phyloP scores from a whole-genome alignment of 2,329 filamentous ascomycete species.

The Hysterium pulicare region DNA sequence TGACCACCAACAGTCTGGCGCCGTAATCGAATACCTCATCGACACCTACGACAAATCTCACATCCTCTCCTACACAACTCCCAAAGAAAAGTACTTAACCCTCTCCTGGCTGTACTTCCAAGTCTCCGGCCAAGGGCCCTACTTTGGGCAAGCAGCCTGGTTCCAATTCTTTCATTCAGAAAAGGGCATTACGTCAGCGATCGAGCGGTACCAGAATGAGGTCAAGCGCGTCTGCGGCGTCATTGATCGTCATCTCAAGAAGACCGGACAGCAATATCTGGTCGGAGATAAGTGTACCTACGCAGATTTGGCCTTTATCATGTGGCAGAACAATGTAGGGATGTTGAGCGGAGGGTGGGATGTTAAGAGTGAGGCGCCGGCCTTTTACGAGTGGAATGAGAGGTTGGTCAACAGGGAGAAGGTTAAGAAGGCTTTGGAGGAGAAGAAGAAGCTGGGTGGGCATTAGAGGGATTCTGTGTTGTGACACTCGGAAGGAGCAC shows the following conservation, averaged over 20 bases:
- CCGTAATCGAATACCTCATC: conserved; percentile 40
- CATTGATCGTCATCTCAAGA: conserved; percentile 39
- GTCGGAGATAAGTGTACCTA: conserved; percentile 44
- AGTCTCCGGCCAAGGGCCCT: conserved; percentile 33
- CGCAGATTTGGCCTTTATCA: conserved; percentile 41
- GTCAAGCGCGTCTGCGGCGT: conserved; percentile 45
- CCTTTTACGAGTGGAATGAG: neutral
- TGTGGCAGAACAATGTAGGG: conserved; percentile 25
- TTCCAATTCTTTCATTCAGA: conserved; percentile 38
- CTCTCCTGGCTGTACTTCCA: conserved; percentile 35
- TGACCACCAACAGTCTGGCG: conserved; percentile 21
- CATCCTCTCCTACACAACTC: conserved; percentile 21
- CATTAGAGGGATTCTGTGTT: too few relatives aligned
- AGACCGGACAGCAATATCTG: conserved; percentile 33
- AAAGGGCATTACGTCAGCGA: conserved; percentile 37
- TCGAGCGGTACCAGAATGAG: conserved; percentile 46
- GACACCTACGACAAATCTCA: conserved; percentile 31
- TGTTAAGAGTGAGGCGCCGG: neutral
- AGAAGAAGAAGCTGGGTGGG: neutral
- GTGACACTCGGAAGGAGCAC: too few relatives aligned
- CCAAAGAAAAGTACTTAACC: conserved; percentile 18
- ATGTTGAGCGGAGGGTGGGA: neutral
- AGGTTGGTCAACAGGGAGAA: neutral
- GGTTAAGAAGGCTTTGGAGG: neutral
- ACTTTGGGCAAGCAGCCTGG: conserved; percentile 46